Conservation (phyloP, 2,329 filamentous ascomycete species). For the Chaetomiaceae sp. region DNA sequence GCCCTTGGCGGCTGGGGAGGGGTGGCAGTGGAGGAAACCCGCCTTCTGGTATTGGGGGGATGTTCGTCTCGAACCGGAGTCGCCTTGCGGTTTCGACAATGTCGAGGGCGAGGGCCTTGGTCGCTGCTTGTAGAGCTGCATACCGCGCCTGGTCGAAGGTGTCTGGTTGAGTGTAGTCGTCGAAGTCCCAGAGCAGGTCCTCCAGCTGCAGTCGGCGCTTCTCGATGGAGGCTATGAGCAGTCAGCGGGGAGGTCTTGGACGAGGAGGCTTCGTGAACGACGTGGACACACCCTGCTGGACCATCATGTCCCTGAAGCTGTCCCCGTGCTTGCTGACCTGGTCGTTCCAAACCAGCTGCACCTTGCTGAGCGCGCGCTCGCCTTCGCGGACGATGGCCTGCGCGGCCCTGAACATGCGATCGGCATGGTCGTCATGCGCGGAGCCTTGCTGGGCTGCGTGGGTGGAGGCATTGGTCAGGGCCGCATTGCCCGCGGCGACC, state of each 20-base stretch:
- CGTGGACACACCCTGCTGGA: slow-evolving; percentile 31
- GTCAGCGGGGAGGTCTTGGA: not conserved
- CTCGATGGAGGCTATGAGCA: slow-evolving; percentile 29
- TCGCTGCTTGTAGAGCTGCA: slow-evolving; percentile 36
- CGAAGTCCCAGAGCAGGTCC: slow-evolving; percentile 41
- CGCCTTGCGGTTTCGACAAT: slow-evolving; percentile 36
- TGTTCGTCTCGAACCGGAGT: slow-evolving; percentile 28
- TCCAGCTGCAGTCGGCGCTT: slow-evolving; percentile 33
- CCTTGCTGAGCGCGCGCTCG: slow-evolving; percentile 35
- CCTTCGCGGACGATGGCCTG: slow-evolving; percentile 29
- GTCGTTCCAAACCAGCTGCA: slow-evolving; percentile 37
- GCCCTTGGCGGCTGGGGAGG: slow-evolving; percentile 17
- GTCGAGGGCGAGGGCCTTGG: slow-evolving; percentile 39
- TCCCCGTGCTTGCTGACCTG: slow-evolving; percentile 36
- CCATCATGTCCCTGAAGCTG: slow-evolving; percentile 34
- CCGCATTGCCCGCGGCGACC: slow-evolving; percentile 37
- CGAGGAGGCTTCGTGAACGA: not conserved
- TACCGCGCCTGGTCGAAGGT: slow-evolving; percentile 37
- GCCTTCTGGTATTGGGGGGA: slow-evolving; percentile 12
- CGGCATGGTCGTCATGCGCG: slow-evolving; percentile 22
- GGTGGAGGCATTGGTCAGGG: slow-evolving; percentile 31
- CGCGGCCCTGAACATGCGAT: slow-evolving; percentile 33
- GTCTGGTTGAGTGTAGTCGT: slow-evolving; percentile 38
- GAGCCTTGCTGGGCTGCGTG: not conserved
- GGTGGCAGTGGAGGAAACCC: slow-evolving; percentile 31